A percentile compares a stretch with the other conserved stretches of the same genome.
Conservation (phyloP, 2,329 filamentous ascomycete species). For the Colletotrichum noveboracense region DNA sequence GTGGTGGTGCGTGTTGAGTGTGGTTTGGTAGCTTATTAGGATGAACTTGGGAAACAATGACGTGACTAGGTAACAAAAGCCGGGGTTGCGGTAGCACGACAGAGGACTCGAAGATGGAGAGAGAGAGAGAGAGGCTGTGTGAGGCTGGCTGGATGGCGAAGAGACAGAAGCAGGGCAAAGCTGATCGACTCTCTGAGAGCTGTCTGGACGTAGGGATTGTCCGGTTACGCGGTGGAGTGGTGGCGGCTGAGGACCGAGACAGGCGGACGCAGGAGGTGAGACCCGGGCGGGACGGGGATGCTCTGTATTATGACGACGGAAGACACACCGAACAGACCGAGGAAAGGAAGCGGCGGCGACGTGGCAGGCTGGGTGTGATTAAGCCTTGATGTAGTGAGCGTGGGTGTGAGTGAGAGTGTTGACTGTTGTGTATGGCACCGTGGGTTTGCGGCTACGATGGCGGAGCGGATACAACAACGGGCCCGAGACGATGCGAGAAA, state of each 20-base stretch:
- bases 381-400: neutral
- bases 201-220: neutral
- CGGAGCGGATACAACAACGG: neutral
- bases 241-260: conserved; percentile 18
- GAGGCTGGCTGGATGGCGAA: neutral
- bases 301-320: conserved; percentile 6
- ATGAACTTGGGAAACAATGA: conserved; percentile 1
- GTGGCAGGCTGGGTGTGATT: neutral
- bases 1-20: neutral
- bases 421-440: neutral
- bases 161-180: neutral
- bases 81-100: neutral
- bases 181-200: neutral
- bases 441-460: neutral
- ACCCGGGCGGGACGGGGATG: neutral
- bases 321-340: neutral
- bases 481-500: conserved; percentile 9
- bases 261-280: neutral
- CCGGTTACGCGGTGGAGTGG: neutral
- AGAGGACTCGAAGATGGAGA: neutral
- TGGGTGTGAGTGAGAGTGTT: neutral
- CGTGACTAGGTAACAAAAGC: neutral
- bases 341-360: conserved; percentile 1
- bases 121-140: neutral
- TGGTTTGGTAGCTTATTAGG: neutral